phyloP scores from a whole-genome alignment of 345 rosid genomes.

The Erucastrum elatum region DNA sequence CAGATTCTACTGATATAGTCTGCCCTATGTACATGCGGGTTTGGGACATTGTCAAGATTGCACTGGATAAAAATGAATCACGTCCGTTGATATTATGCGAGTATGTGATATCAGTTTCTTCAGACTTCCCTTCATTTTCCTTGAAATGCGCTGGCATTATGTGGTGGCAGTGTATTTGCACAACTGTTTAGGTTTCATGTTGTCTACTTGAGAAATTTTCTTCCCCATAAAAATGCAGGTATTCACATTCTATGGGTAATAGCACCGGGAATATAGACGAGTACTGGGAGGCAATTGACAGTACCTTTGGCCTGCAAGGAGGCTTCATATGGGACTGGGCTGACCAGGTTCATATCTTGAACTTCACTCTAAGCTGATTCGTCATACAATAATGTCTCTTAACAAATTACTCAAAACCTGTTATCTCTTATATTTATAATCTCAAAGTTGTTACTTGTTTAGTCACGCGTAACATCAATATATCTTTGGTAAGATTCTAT shows the following conservation, averaged over 20 bases:
- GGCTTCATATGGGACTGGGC: conserved; percentile 99
- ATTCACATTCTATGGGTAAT: conserved; percentile 98
- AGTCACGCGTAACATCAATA: background rate
- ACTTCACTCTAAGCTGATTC: background rate
- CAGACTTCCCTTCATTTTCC: conserved; percentile 19
- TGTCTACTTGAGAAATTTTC: background rate
- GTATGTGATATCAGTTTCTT: conserved; percentile 52
- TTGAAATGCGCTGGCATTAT: background rate
- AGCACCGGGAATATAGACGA: conserved; percentile 84
- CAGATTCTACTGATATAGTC: conserved; percentile 82
- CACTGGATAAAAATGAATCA: conserved; percentile 76
- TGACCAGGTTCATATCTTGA: conserved; percentile 68
- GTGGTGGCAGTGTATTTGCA: too few relatives aligned
- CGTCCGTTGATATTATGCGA: conserved; percentile 99
- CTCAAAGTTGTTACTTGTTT: background rate
- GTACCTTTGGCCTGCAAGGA: conserved; percentile 95
- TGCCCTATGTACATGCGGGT: conserved; percentile 99
- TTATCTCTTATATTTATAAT: background rate
- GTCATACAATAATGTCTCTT: background rate
- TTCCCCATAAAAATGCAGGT: conserved; percentile 54
- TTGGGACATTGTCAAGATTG: conserved; percentile 94
- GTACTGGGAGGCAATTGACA: conserved; percentile 96
- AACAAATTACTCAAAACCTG: background rate
- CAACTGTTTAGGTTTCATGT: background rate
- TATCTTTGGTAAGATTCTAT: conserved; percentile 11